Conservation (phyloP, 1,284 basidiomycete species). For the Heterobasidion occidentale region DNA sequence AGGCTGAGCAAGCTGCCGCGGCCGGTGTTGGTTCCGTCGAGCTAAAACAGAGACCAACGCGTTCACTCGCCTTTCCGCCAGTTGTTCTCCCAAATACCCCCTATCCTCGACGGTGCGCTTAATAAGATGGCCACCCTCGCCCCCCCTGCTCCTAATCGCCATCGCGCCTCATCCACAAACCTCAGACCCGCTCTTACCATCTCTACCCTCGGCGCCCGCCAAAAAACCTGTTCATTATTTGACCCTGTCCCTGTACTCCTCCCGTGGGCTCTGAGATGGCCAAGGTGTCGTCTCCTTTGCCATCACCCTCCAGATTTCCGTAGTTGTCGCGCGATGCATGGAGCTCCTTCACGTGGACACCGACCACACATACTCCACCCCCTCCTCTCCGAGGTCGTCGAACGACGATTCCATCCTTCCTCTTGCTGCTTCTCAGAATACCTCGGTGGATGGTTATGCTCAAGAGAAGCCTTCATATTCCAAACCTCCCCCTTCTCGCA, state of each 20-base stretch:
- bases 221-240: slow-evolving; percentile 34
- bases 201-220: slow-evolving; percentile 41
- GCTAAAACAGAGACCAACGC: background rate
- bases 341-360: slow-evolving; percentile 38
- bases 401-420: slow-evolving; percentile 56
- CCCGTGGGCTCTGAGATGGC: slow-evolving; percentile 13
- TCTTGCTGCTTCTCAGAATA: slow-evolving; percentile 52
- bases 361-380: slow-evolving; percentile 25
- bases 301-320: slow-evolving; percentile 38
- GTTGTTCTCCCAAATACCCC: background rate
- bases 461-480: slow-evolving; percentile 27
- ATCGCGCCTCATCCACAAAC: slow-evolving; percentile 55
- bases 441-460: slow-evolving; percentile 39
- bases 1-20: background rate
- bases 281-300: slow-evolving; percentile 11
- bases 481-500: slow-evolving; percentile 20
- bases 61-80: background rate
- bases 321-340: slow-evolving; percentile 41
- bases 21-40: background rate
- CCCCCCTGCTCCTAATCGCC: slow-evolving; percentile 32
- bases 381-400: slow-evolving; percentile 45
- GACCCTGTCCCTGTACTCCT: slow-evolving; percentile 20
- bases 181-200: slow-evolving; percentile 46
- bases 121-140: slow-evolving; percentile 18
- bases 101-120: background rate